Percentiles rank a stretch among this genome's conserved stretches.
Conservation (phyloP, 306 rosid species). For the Gastrolobium bilobum region DNA sequence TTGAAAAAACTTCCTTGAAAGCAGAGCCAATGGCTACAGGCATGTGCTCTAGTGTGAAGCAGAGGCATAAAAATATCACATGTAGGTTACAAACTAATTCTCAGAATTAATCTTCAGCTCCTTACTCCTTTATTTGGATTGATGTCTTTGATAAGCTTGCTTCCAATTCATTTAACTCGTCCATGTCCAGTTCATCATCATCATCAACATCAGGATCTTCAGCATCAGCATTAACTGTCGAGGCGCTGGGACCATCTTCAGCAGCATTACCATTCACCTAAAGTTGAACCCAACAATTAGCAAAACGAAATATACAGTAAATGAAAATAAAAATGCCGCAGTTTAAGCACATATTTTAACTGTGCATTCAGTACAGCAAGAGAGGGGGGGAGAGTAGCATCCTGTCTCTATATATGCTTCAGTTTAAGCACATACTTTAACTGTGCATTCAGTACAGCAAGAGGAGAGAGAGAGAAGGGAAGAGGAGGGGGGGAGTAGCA, state of each 20-base stretch:
- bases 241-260: constrained; percentile 53
- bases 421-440: background rate
- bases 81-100: constrained; percentile 5
- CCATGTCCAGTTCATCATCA: constrained; percentile 70
- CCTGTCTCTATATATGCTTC: background rate
- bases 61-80: background rate
- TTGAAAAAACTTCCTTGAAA: background rate
- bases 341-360: background rate
- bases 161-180: constrained; percentile 73
- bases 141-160: constrained; percentile 75
- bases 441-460: background rate
- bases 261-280: constrained; percentile 44
- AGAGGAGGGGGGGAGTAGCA: no score
- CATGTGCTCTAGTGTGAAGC: constrained; percentile 4
- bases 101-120: constrained; percentile 55
- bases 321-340: background rate
- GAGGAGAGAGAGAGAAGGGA: no score
- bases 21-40: constrained; percentile 21
- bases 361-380: background rate
- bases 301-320: background rate
- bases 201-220: constrained; percentile 53
- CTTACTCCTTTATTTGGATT: constrained; percentile 65
- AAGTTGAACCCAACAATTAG: constrained; percentile 26
- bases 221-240: constrained; percentile 44
- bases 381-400: background rate